Conservation (phyloP, 768 basidiomycete species). For the Xerocomellus dryophilus region DNA sequence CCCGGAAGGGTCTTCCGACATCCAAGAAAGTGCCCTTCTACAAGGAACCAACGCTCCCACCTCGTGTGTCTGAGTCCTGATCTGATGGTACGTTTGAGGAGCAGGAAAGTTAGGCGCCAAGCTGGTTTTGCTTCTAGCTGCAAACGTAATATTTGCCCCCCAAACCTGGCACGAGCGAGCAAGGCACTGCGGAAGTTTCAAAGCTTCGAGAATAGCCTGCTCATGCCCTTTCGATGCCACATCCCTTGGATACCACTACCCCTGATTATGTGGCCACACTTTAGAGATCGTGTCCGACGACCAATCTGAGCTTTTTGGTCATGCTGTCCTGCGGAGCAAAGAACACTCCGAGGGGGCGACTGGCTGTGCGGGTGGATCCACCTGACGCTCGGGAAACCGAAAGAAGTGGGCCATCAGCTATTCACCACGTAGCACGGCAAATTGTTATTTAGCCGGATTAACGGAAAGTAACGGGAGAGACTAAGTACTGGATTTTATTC, state of each 20-base stretch:
- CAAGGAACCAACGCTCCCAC: neutral
- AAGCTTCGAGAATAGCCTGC: neutral
- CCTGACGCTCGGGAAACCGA: slow-evolving; percentile 10
- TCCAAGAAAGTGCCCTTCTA: neutral
- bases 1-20: neutral
- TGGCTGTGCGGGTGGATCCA: slow-evolving; percentile 15
- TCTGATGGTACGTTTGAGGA: slow-evolving; percentile 4
- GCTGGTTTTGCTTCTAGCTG: slow-evolving; percentile 1
- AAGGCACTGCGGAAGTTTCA: neutral
- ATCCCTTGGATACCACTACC: neutral
- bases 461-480: slow-evolving; percentile 2
- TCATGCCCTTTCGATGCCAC: neutral
- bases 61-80: neutral
- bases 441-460: neutral
- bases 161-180: neutral
- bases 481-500: neutral
- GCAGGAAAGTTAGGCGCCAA: neutral
- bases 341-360: slow-evolving; percentile 7
- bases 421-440: neutral
- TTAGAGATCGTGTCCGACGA: neutral
- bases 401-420: neutral
- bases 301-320: neutral
- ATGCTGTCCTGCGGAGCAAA: slow-evolving; percentile 4
- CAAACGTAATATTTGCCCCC: neutral
- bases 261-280: slow-evolving; percentile 12